Conservation (phyloP, 306 rosid species). For the Pyrus betulifolia region DNA sequence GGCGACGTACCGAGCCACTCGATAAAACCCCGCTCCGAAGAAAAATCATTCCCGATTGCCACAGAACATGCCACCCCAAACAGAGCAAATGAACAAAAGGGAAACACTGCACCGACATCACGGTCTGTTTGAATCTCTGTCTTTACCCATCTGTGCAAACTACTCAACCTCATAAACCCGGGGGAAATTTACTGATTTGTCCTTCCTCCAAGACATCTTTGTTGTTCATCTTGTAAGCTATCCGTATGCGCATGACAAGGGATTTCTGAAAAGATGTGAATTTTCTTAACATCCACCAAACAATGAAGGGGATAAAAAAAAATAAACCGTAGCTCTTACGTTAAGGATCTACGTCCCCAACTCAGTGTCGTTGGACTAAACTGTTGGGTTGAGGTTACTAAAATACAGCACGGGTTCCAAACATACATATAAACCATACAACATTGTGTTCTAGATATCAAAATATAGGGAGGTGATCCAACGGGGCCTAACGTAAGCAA, state of each 20-base stretch:
- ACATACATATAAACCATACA: background rate
- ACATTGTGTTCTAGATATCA: background rate
- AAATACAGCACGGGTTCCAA: background rate
- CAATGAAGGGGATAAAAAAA: background rate
- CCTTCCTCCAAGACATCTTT: constrained; percentile 89
- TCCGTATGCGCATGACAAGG: constrained; percentile 87
- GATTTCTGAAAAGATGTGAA: constrained; percentile 67
- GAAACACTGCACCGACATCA: constrained; percentile 25
- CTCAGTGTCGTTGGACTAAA: background rate
- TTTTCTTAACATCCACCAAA: background rate
- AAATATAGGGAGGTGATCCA: background rate
- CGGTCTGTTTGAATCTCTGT: constrained; percentile 24
- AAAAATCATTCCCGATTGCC: constrained; percentile 34
- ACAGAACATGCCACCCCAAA: constrained; percentile 25
- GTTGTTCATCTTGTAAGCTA: constrained; percentile 83
- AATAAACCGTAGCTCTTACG: background rate
- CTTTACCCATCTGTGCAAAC: constrained; percentile 17
- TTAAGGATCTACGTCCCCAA: background rate
- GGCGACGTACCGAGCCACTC: constrained; percentile 31
- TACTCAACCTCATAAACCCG: constrained; percentile 51
- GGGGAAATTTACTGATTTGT: constrained; percentile 78
- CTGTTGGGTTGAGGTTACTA: background rate
- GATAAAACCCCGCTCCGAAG: constrained; percentile 26
- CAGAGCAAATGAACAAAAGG: constrained; percentile 18
- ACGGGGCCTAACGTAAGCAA: no score